Evolutionary conservation across 352 stramenopile genomes (phyloP).

Genomic region (Phytophthora sansomeana): DNA sequence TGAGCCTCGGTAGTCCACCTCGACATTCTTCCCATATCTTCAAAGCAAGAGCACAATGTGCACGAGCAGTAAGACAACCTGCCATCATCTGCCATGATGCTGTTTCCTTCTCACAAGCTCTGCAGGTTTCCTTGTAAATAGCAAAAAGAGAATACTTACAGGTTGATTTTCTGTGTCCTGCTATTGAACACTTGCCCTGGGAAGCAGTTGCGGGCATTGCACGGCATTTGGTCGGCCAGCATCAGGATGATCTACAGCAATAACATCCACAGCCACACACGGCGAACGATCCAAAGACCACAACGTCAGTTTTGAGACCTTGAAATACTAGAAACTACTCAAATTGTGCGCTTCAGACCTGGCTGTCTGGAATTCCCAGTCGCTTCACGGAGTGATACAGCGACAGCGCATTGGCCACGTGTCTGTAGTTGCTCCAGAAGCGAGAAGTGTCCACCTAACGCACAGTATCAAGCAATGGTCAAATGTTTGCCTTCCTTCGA

Average conservation of each 20-base stretch:
- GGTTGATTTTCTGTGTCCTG: conserved; percentile 90
- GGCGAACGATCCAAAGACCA: not conserved
- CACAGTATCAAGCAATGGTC: not conserved
- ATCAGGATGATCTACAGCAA: conserved; percentile 92
- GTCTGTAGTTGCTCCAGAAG: conserved; percentile 98
- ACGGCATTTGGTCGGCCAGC: conserved; percentile 97
- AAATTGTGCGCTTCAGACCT: conserved; percentile 52
- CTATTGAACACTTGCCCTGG: conserved; percentile 92
- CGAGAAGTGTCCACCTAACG: conserved; percentile 92
- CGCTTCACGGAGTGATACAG: conserved; percentile 95
- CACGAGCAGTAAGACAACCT: conserved; percentile 12
- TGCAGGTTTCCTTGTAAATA: no score
- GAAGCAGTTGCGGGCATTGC: conserved; percentile 92
- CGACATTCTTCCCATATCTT: conserved; percentile 91
- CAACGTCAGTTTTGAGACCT: not conserved
- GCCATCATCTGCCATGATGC: not conserved
- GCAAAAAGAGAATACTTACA: conserved; percentile 38
- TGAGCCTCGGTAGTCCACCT: conserved; percentile 95
- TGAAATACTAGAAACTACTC: not conserved
- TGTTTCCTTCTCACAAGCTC: not conserved
- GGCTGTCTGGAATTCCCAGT: conserved; percentile 94
- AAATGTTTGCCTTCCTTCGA: not conserved
- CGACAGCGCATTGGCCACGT: conserved; percentile 95
- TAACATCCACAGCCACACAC: not conserved
- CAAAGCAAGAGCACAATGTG: not conserved